These are phyloP conservation scores for Ganoderma boninense DNA, from an alignment of 1,284 basidiomycete genomes.

Conservation along the genomic window DNA sequence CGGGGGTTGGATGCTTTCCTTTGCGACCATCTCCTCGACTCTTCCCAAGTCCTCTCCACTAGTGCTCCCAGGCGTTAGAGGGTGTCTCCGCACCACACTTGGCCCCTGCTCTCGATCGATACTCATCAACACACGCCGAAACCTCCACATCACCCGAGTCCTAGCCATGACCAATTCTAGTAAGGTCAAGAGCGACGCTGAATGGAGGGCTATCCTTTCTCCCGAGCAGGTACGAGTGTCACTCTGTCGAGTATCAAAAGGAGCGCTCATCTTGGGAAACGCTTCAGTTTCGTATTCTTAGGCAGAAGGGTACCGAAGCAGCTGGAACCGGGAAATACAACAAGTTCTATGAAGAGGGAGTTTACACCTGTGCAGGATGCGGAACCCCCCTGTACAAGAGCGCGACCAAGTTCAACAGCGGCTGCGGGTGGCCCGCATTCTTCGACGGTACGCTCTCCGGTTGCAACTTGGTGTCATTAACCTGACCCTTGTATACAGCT, in stretches of 20 bases:
- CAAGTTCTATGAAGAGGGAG: constrained; percentile 68
- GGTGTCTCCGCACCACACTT: neutral
- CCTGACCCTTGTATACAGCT: constrained; percentile 50
- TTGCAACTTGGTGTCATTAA: neutral
- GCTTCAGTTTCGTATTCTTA: constrained; percentile 82
- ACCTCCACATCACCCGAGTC: constrained; percentile 19
- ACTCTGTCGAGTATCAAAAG: neutral
- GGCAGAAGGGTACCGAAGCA: constrained; percentile 88
- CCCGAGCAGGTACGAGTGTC: constrained; percentile 75
- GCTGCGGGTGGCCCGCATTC: constrained; percentile 98
- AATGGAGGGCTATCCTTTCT: constrained; percentile 87
- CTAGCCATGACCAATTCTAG: constrained; percentile 27
- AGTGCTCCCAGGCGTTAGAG: constrained; percentile 14
- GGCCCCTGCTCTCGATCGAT: neutral
- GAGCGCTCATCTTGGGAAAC: neutral
- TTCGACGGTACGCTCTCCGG: constrained; percentile 73
- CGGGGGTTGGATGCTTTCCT: constrained; percentile 22
- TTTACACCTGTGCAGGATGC: constrained; percentile 81
- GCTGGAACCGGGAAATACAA: constrained; percentile 85
- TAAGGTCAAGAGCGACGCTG: constrained; percentile 72
- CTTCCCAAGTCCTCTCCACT: constrained; percentile 11
- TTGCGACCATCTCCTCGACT: constrained; percentile 11
- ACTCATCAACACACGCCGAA: constrained; percentile 2
- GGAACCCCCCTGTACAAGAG: constrained; percentile 84
- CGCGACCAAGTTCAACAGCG: constrained; percentile 90